phyloP scores from a whole-genome alignment of 257 asterid genomes.

The Solanum ossicruentum region DNA sequence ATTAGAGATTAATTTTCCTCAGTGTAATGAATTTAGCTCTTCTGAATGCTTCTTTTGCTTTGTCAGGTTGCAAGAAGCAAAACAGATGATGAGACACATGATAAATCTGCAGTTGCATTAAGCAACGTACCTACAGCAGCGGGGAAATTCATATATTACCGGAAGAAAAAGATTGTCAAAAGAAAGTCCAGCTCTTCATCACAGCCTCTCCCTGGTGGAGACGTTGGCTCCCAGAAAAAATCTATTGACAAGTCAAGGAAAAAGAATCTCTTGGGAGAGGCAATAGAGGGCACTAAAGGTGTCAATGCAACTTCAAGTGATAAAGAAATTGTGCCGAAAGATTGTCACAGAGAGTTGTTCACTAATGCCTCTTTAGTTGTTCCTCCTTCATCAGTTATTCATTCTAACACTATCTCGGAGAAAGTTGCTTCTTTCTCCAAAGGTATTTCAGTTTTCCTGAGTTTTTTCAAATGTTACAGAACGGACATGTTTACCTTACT shows the following conservation, averaged over 20 bases:
- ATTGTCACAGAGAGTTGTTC: conserved; percentile 6
- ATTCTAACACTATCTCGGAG: conserved; percentile 12
- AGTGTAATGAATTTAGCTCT: conserved; percentile 1
- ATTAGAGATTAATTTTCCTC: conserved; percentile 1
- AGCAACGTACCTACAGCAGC: conserved; percentile 20
- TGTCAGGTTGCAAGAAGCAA: conserved; percentile 23
- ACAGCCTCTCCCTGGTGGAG: conserved; percentile 22
- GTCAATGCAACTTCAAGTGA: conserved; percentile 2
- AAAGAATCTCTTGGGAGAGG: conserved; percentile 13
- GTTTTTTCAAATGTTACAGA: conserved; percentile 1
- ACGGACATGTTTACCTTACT: not conserved
- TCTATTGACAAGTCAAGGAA: conserved; percentile 35
- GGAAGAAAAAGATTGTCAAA: conserved; percentile 36
- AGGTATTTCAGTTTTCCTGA: conserved; percentile 31
- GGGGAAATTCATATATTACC: conserved; percentile 43
- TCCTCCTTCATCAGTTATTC: conserved; percentile 12
- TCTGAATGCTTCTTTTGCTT: not conserved
- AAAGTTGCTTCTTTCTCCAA: conserved; percentile 21
- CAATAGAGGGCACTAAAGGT: conserved; percentile 13
- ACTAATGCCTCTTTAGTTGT: conserved; percentile 8
- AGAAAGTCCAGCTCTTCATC: conserved; percentile 30
- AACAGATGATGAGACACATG: conserved; percentile 15
- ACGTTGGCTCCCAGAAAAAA: conserved; percentile 18
- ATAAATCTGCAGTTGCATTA: conserved; percentile 1
- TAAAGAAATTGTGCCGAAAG: conserved; percentile 13